Evolutionary conservation across 805 yeast genomes (phyloP).

Genomic region (Nakazawaea ambrosiae): DNA sequence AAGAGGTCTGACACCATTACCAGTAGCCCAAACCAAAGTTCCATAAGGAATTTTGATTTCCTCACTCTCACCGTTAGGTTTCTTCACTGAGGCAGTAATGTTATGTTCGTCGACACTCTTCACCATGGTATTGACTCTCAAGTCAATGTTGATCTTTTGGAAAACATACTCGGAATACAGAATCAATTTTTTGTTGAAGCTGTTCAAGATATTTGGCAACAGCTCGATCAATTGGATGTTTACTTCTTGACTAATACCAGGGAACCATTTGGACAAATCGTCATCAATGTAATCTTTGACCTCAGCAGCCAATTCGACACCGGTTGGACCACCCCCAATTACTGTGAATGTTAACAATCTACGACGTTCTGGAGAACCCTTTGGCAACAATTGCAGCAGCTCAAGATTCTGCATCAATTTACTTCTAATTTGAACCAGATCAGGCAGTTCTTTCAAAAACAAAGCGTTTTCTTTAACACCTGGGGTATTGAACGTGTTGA

Average conservation of each 20-base stretch:
- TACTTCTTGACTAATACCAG: constrained; percentile 75
- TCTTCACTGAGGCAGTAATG: constrained; percentile 64
- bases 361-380: constrained; percentile 66
- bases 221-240: constrained; percentile 86
- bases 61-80: constrained; percentile 59
- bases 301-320: constrained; percentile 97
- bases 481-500: constrained; percentile 90
- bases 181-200: constrained; percentile 62
- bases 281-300: constrained; percentile 90
- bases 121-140: constrained; percentile 82
- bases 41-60: constrained; percentile 73
- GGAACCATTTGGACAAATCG: constrained; percentile 85
- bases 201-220: constrained; percentile 75
- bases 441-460: constrained; percentile 84
- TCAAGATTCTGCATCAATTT: constrained; percentile 83
- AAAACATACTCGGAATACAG: constrained; percentile 78
- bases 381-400: constrained; percentile 76
- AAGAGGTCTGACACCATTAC: constrained; percentile 83
- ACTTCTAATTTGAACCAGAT: constrained; percentile 77
- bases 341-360: constrained; percentile 83
- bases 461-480: constrained; percentile 88
- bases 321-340: constrained; percentile 99
- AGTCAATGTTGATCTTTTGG: constrained; percentile 56
- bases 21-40: constrained; percentile 94
- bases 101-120: constrained; percentile 69